Conservation (phyloP, 2,329 filamentous ascomycete species). For the Colletotrichum karsti region DNA sequence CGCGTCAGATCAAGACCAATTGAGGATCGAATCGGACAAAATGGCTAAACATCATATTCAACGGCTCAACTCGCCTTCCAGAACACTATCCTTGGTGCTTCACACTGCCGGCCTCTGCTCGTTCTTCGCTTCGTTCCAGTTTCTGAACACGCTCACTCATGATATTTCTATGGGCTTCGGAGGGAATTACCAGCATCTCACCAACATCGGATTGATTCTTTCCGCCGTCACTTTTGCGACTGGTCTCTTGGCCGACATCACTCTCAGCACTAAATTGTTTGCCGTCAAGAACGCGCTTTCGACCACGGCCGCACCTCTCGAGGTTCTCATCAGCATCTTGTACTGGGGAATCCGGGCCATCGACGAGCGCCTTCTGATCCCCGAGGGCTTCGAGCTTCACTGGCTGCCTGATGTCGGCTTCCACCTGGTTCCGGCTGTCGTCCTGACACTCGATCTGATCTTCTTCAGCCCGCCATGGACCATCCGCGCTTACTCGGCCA, state of each 20-base stretch:
- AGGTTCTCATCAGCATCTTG: conserved; percentile 74
- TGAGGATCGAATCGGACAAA: conserved; percentile 6
- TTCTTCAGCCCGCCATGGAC: conserved; percentile 79
- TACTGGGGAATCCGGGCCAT: conserved; percentile 76
- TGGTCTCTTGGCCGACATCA: conserved; percentile 72
- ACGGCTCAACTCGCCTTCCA: conserved; percentile 71
- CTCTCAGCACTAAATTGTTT: conserved; percentile 66
- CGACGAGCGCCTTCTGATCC: conserved; percentile 60
- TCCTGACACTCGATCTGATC: conserved; percentile 71
- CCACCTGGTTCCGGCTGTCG: conserved; percentile 71
- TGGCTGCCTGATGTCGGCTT: conserved; percentile 69
- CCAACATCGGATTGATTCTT: conserved; percentile 74
- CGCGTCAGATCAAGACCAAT: background rate
- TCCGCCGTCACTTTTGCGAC: conserved; percentile 68
- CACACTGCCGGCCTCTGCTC: conserved; percentile 64
- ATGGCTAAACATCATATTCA: conserved; percentile 70
- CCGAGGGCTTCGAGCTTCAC: conserved; percentile 63
- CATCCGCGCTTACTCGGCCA: conserved; percentile 65
- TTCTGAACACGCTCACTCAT: conserved; percentile 58
- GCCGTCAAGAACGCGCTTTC: conserved; percentile 72
- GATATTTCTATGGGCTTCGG: conserved; percentile 68
- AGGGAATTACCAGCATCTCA: conserved; percentile 76
- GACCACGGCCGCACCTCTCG: conserved; percentile 72
- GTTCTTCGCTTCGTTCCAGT: conserved; percentile 62
- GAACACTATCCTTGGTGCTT: conserved; percentile 67